Conservation (phyloP, 2,329 filamentous ascomycete genomes). For the Calonectria montana region DNA sequence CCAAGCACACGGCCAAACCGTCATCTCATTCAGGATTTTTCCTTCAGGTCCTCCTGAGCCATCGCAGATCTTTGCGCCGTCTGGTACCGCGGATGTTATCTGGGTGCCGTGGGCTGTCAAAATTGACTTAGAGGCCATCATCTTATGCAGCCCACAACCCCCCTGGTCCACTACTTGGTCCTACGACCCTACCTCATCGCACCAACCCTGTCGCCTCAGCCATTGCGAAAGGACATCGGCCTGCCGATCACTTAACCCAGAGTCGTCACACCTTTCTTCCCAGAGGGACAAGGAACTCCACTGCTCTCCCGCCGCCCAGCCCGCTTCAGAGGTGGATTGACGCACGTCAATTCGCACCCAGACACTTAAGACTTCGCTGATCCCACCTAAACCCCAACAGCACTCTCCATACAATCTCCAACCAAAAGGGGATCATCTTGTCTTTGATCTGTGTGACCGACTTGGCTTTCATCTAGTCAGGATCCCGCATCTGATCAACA, state of each 20-base stretch:
- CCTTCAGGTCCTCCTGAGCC: conserved; percentile 29
- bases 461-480: conserved; percentile 58
- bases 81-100: conserved; percentile 42
- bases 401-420: conserved; percentile 48
- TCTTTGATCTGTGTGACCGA: conserved; percentile 56
- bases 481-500: conserved; percentile 66
- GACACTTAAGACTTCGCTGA: conserved; percentile 72
- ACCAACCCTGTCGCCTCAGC: conserved; percentile 59
- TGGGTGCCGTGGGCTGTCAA: conserved; percentile 45
- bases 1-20: conserved; percentile 18
- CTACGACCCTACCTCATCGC: conserved; percentile 54
- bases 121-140: conserved; percentile 44
- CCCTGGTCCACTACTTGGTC: conserved; percentile 48
- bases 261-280: conserved; percentile 61
- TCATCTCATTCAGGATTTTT: conserved; percentile 32
- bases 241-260: conserved; percentile 66
- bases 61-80: conserved; percentile 43
- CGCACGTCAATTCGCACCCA: conserved; percentile 53
- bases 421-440: conserved; percentile 49
- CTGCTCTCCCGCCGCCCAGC: conserved; percentile 53
- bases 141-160: conserved; percentile 49
- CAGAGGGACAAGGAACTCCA: conserved; percentile 50
- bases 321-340: conserved; percentile 52
- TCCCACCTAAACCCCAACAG: conserved; percentile 57
- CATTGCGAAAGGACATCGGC: conserved; percentile 62